phyloP scores from a whole-genome alignment of 176 grass and related monocot species.

The Oryza meyeriana region DNA sequence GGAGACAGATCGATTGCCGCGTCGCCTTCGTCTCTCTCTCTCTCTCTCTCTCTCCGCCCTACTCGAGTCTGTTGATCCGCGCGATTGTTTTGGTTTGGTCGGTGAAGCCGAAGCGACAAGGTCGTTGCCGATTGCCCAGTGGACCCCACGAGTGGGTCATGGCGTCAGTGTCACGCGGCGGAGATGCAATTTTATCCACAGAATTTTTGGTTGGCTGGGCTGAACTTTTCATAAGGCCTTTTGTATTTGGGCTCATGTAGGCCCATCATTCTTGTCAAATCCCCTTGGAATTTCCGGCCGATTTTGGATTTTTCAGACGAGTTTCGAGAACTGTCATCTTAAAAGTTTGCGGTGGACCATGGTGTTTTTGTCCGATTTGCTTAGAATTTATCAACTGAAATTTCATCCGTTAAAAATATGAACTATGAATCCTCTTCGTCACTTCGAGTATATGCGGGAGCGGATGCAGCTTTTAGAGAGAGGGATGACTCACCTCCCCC shows the following conservation, averaged over 20 bases:
- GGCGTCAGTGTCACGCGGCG: not conserved
- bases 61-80: not conserved
- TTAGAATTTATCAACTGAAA: too few relatives aligned
- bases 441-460: too few relatives aligned
- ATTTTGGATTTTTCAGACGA: not conserved
- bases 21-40: not conserved
- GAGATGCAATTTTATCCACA: not conserved
- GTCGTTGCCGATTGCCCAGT: not conserved
- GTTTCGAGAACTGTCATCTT: not conserved
- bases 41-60: too few relatives aligned
- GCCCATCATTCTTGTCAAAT: not conserved
- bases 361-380: too few relatives aligned
- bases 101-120: constrained; percentile 3
- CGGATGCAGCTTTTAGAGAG: too few relatives aligned
- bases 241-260: not conserved
- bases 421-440: too few relatives aligned
- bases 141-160: not conserved
- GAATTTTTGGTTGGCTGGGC: not conserved
- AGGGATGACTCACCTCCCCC: too few relatives aligned
- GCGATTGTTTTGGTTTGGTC: constrained; percentile 17
- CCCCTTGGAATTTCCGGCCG: too few relatives aligned
- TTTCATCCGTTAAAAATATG: too few relatives aligned
- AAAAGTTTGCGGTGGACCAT: not conserved
- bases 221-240: not conserved
- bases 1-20: not conserved